Evolutionary conservation across 2,329 filamentous ascomycete genomes (phyloP).

Genomic region (Aspergillus sp.): DNA sequence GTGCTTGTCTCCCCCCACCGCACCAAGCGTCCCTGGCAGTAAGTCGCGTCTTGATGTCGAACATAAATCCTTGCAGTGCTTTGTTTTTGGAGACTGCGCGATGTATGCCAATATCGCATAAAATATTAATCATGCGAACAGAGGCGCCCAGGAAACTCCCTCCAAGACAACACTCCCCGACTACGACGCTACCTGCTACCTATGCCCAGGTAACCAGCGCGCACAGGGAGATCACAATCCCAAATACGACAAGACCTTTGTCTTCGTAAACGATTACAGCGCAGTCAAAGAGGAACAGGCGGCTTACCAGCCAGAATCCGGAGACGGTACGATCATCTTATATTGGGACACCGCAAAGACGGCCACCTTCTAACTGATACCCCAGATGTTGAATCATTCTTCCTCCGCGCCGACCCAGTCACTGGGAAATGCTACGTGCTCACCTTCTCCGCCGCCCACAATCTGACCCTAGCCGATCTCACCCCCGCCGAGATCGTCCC

Average conservation of each 20-base stretch:
- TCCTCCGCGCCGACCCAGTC: slow-evolving; percentile 80
- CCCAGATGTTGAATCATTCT: slow-evolving; percentile 67
- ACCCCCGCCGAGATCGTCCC: slow-evolving; percentile 72
- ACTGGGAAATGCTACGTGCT: slow-evolving; percentile 97
- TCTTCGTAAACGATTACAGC: slow-evolving; percentile 97
- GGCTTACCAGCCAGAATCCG: slow-evolving; percentile 63
- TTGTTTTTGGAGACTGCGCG: not conserved
- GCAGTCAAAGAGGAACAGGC: slow-evolving; percentile 93
- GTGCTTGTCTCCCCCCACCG: slow-evolving; percentile 93
- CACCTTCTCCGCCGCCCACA: slow-evolving; percentile 87
- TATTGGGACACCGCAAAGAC: not conserved
- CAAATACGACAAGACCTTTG: slow-evolving; percentile 80
- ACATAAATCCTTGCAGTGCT: not conserved
- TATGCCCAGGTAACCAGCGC: slow-evolving; percentile 87
- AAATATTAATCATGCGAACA: slow-evolving; percentile 33
- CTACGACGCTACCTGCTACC: slow-evolving; percentile 90
- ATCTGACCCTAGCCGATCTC: slow-evolving; percentile 91
- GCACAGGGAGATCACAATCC: slow-evolving; percentile 87
- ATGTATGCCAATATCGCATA: not conserved
- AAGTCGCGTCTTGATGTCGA: slow-evolving; percentile 42
- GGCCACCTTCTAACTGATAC: not conserved
- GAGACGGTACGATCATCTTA: slow-evolving; percentile 44
- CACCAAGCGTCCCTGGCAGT: slow-evolving; percentile 98
- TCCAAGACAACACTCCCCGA: slow-evolving; percentile 68
- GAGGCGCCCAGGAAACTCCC: slow-evolving; percentile 74